Evolutionary conservation across 768 basidiomycete species (phyloP).

Genomic region (Rhodotorula sphaerocarpa): DNA sequence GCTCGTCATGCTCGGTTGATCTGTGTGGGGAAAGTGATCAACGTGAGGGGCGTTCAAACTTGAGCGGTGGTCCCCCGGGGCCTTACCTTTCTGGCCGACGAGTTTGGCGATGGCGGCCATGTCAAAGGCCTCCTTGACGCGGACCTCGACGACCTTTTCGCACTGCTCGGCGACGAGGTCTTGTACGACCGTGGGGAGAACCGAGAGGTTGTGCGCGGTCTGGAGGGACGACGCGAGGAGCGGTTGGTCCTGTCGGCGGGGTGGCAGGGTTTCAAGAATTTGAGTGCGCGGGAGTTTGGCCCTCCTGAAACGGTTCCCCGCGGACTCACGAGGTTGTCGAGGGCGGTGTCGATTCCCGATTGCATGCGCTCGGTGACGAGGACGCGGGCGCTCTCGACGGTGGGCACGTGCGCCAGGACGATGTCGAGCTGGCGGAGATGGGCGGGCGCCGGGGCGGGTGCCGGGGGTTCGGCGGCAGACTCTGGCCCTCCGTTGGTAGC

Average conservation of each 20-base stretch:
- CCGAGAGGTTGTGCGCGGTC: conserved; percentile 84
- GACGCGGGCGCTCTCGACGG: conserved; percentile 62
- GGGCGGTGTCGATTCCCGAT: conserved; percentile 70
- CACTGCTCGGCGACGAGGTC: conserved; percentile 69
- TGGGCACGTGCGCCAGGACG: conserved; percentile 60
- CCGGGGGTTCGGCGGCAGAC: neutral
- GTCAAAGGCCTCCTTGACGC: conserved; percentile 78
- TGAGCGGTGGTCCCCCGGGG: no score
- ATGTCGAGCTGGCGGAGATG: conserved; percentile 56
- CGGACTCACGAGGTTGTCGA: conserved; percentile 57
- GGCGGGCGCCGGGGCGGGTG: neutral
- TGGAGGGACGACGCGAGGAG: conserved; percentile 86
- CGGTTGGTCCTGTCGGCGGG: conserved; percentile 63
- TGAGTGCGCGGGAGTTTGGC: no score
- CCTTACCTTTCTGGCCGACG: conserved; percentile 65
- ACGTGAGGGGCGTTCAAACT: no score
- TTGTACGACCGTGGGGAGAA: conserved; percentile 73
- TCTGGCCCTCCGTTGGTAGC: no score
- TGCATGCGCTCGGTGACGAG: conserved; percentile 82
- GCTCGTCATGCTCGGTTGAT: conserved; percentile 37
- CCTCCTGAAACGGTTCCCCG: neutral
- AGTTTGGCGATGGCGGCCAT: conserved; percentile 77
- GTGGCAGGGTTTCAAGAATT: neutral
- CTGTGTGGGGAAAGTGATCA: conserved; percentile 31
- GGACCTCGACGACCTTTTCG: conserved; percentile 63